Conservation (phyloP, 2,329 filamentous ascomycete species). For the Pseudocercospora cruenta region DNA sequence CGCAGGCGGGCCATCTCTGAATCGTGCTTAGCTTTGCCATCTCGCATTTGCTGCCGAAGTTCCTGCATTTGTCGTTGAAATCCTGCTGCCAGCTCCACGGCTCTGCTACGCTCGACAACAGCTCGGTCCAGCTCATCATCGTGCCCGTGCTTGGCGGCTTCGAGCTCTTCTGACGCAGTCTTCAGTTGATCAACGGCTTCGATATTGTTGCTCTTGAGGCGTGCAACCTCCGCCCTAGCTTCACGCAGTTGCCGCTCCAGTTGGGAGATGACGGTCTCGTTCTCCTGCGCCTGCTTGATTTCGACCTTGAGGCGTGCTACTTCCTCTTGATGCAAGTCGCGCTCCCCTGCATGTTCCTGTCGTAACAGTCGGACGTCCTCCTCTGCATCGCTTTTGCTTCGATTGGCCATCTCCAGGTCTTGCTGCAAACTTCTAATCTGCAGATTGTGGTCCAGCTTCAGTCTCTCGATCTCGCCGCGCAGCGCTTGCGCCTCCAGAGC, state of each 20-base stretch:
- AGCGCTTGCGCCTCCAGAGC: slow-evolving; percentile 27
- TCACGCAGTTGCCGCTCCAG: slow-evolving; percentile 28
- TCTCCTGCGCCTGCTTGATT: slow-evolving; percentile 25
- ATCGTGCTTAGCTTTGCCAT: slow-evolving; percentile 29
- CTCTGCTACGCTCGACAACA: slow-evolving; percentile 26
- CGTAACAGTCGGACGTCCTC: slow-evolving; percentile 25
- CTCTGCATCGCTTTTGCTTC: slow-evolving; percentile 28
- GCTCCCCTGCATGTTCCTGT: slow-evolving; percentile 32
- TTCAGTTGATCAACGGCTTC: slow-evolving; percentile 23
- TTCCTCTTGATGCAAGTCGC: slow-evolving; percentile 26
- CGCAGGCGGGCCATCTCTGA: slow-evolving; percentile 27
- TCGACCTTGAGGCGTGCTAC: slow-evolving; percentile 29
- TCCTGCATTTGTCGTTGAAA: slow-evolving; percentile 31
- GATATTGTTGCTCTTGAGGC: slow-evolving; percentile 18
- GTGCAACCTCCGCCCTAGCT: slow-evolving; percentile 29
- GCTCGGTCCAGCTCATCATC: slow-evolving; percentile 24
- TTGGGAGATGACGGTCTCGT: slow-evolving; percentile 24
- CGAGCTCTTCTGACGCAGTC: slow-evolving; percentile 22
- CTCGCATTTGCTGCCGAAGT: slow-evolving; percentile 29
- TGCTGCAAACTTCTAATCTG: slow-evolving; percentile 26
- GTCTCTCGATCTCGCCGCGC: slow-evolving; percentile 25
- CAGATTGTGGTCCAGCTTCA: slow-evolving; percentile 20
- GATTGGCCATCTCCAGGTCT: slow-evolving; percentile 30
- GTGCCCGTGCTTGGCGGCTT: slow-evolving; percentile 19
- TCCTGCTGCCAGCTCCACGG: slow-evolving; percentile 27